Conservation (phyloP, 1,139 yeast species). For the Nakaseomyces uthaithaninus region DNA sequence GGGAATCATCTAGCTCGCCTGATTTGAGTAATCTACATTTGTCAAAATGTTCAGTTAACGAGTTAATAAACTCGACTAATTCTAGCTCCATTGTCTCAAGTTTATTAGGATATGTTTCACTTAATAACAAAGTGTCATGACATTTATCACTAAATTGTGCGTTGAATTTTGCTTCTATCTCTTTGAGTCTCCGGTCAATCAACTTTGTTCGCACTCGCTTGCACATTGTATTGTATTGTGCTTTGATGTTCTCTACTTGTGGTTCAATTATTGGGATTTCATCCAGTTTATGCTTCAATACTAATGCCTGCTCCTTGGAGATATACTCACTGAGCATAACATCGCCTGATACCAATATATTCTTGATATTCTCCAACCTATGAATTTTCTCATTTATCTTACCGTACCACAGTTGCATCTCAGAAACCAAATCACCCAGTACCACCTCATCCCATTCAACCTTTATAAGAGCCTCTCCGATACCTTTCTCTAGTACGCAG, state of each 20-base stretch:
- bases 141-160: constrained; percentile 16
- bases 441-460: constrained; percentile 22
- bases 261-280: constrained; percentile 29
- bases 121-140: constrained; percentile 15
- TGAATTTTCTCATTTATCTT: constrained; percentile 31
- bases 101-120: constrained; percentile 22
- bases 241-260: constrained; percentile 25
- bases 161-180: constrained; percentile 17
- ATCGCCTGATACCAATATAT: constrained; percentile 14
- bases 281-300: constrained; percentile 28
- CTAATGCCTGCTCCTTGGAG: constrained; percentile 35
- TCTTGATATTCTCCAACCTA: constrained; percentile 26
- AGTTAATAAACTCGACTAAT: constrained; percentile 58
- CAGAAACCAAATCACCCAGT: constrained; percentile 22
- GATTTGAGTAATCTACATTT: constrained; percentile 43
- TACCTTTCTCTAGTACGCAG: constrained; percentile 27
- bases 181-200: constrained; percentile 18
- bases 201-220: constrained; percentile 22
- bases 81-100: constrained; percentile 56
- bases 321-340: constrained; percentile 39
- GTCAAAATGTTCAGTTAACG: constrained; percentile 75
- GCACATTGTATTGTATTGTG: constrained; percentile 25
- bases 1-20: constrained; percentile 14
- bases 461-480: constrained; percentile 28
- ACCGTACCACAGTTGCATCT: constrained; percentile 29